Conservation (phyloP, 2,329 filamentous ascomycete species). For the Keithomyces neogunnii region DNA sequence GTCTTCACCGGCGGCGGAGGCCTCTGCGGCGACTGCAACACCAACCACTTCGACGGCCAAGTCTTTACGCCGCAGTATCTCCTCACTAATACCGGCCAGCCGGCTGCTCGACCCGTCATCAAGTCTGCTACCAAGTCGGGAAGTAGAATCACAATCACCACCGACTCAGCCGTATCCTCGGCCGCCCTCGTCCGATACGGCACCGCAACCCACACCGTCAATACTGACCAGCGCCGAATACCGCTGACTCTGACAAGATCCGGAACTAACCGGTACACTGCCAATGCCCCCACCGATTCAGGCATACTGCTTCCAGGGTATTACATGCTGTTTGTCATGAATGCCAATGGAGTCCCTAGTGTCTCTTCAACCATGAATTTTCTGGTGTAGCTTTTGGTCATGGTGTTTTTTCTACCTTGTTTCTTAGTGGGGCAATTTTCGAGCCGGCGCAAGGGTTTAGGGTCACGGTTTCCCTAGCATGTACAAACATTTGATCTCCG, state of each 20-base stretch:
- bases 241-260: constrained; percentile 24
- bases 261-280: constrained; percentile 24
- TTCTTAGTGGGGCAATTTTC: too few species aligned
- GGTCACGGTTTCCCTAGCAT: too few species aligned
- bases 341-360: constrained; percentile 35
- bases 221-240: constrained; percentile 49
- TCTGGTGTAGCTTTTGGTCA: constrained; percentile 2
- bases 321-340: constrained; percentile 45
- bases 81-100: constrained; percentile 33
- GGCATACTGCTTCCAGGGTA: constrained; percentile 44
- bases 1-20: constrained; percentile 44
- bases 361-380: constrained; percentile 32
- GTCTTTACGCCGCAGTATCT: constrained; percentile 50
- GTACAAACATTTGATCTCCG: too few species aligned
- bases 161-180: constrained; percentile 22
- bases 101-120: constrained; percentile 34
- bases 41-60: constrained; percentile 45
- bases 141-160: constrained; percentile 14
- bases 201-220: constrained; percentile 44
- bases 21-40: constrained; percentile 37
- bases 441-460: too few species aligned
- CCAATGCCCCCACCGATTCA: constrained; percentile 35
- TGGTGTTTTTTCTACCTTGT: too few species aligned
- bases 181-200: constrained; percentile 36
- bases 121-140: constrained; percentile 4